These are phyloP conservation scores for Ogataea angusta DNA, from an alignment of 805 yeast genomes.

Conservation along the genomic window DNA sequence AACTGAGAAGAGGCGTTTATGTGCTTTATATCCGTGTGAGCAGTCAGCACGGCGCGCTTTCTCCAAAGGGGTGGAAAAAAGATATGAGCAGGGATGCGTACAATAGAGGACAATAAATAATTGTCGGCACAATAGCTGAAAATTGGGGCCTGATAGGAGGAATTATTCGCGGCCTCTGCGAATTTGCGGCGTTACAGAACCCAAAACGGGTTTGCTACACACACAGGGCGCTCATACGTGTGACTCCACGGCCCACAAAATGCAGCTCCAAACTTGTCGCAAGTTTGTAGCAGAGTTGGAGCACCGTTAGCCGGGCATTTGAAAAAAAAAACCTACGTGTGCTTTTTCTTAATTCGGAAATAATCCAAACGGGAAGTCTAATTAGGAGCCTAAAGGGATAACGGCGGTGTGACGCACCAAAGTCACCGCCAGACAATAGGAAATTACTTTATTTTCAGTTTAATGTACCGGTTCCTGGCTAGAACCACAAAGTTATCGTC, in stretches of 20 bases:
- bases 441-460: too few species aligned
- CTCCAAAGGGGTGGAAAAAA: conserved; percentile 1
- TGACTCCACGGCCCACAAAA: too few species aligned
- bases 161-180: too few species aligned
- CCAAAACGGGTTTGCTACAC: neutral
- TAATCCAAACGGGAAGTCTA: neutral
- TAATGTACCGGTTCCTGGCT: too few species aligned
- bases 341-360: conserved; percentile 5
- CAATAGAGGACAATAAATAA: conserved; percentile 1
- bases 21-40: conserved; percentile 2
- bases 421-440: neutral
- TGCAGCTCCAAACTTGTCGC: too few species aligned
- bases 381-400: conserved; percentile 4
- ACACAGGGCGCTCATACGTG: neutral
- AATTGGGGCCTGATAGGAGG: neutral
- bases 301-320: neutral
- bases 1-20: neutral
- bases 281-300: too few species aligned
- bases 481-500: too few species aligned
- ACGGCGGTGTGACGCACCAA: neutral
- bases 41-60: conserved; percentile 3
- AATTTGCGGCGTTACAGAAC: too few species aligned
- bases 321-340: conserved; percentile 2
- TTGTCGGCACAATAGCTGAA: neutral
- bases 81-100: conserved; percentile 3